A percentile compares a stretch with the other conserved stretches of the same genome.
phyloP scores from a whole-genome alignment of 441 rosid species.

The Erodium texanum region DNA sequence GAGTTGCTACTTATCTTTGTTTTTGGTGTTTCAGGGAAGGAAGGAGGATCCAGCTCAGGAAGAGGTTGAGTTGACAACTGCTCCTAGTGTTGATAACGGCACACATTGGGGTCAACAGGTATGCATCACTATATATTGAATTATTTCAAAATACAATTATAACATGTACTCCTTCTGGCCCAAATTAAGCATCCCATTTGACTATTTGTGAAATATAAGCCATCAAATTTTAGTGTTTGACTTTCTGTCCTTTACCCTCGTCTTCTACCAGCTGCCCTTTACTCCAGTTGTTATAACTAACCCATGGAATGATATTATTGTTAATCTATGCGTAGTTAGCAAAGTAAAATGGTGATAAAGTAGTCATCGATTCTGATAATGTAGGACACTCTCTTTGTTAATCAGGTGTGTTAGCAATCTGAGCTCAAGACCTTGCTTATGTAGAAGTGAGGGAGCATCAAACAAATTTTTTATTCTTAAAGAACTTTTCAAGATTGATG shows the following conservation, averaged over 20 bases:
- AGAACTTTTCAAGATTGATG: too few species aligned
- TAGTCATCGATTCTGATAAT: too few species aligned
- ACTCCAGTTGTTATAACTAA: too few species aligned
- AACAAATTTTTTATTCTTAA: too few species aligned
- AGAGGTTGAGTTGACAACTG: conserved; percentile 81
- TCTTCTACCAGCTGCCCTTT: too few species aligned
- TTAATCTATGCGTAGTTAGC: not conserved
- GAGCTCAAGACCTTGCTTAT: too few species aligned
- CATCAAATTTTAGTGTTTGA: too few species aligned
- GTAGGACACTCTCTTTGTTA: too few species aligned
- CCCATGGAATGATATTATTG: not conserved
- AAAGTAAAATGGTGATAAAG: too few species aligned
- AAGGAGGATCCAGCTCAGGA: conserved; percentile 57
- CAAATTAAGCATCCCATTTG: not conserved
- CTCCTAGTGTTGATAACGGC: conserved; percentile 63
- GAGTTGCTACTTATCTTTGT: conserved; percentile 11
- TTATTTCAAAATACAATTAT: conserved; percentile 7
- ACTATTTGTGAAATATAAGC: not conserved
- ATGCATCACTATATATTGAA: conserved; percentile 6
- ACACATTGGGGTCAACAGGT: conserved; percentile 99
- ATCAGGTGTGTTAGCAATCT: too few species aligned
- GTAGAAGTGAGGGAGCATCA: too few species aligned
- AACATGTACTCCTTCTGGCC: not conserved
- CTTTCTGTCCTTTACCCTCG: too few species aligned
- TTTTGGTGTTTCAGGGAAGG: conserved; percentile 50